phyloP scores from a whole-genome alignment of 306 rosid genomes.

The Oemleria cerasiformis region DNA sequence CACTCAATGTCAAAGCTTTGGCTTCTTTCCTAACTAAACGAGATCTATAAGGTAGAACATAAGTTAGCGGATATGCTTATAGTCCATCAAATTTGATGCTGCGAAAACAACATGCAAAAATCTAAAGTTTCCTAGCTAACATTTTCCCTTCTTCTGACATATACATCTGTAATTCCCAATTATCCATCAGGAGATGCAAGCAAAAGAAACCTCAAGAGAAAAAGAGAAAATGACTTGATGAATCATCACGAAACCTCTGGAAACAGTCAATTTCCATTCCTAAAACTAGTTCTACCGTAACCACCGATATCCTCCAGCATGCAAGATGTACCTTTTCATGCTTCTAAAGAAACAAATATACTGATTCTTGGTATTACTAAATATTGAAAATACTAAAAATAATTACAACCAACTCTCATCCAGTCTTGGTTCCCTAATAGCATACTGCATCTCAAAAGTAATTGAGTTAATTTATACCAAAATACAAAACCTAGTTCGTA shows the following conservation, averaged over 20 bases:
- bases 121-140: neutral
- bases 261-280: neutral
- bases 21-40: neutral
- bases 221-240: neutral
- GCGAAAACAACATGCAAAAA: neutral
- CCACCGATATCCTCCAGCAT: neutral
- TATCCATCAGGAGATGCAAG: conserved; percentile 1
- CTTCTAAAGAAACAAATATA: neutral
- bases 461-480: neutral
- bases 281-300: neutral
- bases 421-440: neutral
- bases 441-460: neutral
- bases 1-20: neutral
- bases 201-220: neutral
- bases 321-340: neutral
- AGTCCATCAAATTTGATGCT: neutral
- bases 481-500: neutral
- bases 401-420: neutral
- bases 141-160: neutral
- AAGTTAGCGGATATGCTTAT: neutral
- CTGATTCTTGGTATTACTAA: neutral
- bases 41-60: neutral
- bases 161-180: neutral
- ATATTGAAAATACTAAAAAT: neutral
- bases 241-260: neutral